Conservation (phyloP, 2,329 filamentous ascomycete genomes). For the Penicillium sp. region DNA sequence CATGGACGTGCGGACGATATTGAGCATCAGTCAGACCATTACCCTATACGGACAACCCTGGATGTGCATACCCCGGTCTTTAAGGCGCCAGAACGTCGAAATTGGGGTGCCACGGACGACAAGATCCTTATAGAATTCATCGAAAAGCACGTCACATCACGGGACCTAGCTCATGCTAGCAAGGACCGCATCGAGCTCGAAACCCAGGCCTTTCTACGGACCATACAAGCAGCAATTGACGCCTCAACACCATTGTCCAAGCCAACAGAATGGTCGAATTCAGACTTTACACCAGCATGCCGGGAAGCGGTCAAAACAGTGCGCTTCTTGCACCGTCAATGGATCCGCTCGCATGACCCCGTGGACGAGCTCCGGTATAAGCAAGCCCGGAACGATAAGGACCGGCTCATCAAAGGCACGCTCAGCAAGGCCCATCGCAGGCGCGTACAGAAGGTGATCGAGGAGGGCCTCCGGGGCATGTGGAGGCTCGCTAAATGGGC, state of each 20-base stretch:
- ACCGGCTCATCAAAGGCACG: neutral
- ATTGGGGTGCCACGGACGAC: too few relatives aligned
- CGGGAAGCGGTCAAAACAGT: neutral
- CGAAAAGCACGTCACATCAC: too few relatives aligned
- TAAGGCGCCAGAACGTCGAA: too few relatives aligned
- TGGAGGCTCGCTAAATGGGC: neutral
- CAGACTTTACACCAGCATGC: neutral
- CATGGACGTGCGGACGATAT: too few relatives aligned
- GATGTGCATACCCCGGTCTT: too few relatives aligned
- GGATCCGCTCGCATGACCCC: neutral
- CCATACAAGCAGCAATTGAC: neutral
- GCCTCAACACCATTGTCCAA: neutral
- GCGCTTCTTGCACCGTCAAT: neutral
- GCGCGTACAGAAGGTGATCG: neutral
- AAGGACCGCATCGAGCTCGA: neutral
- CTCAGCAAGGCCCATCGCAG: neutral
- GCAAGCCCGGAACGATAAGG: neutral
- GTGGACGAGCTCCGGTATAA: neutral
- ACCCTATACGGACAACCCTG: too few relatives aligned
- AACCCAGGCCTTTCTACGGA: neutral
- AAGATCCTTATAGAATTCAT: too few relatives aligned
- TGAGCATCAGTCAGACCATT: too few relatives aligned
- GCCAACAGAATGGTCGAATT: neutral
- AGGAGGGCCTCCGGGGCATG: neutral
- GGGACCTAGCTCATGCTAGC: fast-evolving